Conservation (phyloP, 2,329 filamentous ascomycete genomes). For the Colletotrichum eremochloae region DNA sequence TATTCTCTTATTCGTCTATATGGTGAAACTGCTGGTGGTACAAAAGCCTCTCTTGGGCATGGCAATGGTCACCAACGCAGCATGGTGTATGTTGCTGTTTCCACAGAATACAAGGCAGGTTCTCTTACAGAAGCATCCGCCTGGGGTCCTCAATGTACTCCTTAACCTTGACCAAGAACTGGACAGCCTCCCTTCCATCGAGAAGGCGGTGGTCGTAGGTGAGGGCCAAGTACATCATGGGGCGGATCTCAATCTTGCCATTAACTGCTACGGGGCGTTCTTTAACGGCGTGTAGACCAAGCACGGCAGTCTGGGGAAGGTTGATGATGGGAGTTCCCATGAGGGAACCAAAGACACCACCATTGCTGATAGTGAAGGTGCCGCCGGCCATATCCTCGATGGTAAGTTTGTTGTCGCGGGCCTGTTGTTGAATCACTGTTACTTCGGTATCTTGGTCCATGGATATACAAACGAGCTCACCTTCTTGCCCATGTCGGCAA, state of each 20-base stretch:
- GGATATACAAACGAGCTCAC: conserved; percentile 59
- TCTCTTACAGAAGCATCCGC: conserved; percentile 80
- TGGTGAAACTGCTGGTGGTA: conserved; percentile 8
- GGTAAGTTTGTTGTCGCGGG: conserved; percentile 94
- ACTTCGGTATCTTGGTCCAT: neutral
- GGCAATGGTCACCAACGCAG: neutral
- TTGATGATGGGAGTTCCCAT: conserved; percentile 99
- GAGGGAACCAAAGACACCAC: conserved; percentile 95
- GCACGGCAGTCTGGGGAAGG: conserved; percentile 89
- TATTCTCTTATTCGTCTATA: conserved; percentile 6
- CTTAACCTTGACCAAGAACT: conserved; percentile 97
- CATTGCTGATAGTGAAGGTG: conserved; percentile 98
- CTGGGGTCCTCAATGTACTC: conserved; percentile 96
- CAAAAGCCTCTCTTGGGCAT: neutral
- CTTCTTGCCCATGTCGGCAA: conserved; percentile 97
- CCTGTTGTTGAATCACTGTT: conserved; percentile 62
- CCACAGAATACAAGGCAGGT: neutral
- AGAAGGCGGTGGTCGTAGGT: conserved; percentile 98
- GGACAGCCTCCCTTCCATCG: conserved; percentile 94
- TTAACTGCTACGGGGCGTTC: conserved; percentile 90
- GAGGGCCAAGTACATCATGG: conserved; percentile 99
- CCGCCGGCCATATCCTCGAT: conserved; percentile 99
- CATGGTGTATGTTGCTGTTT: conserved; percentile 13
- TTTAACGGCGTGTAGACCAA: conserved; percentile 97
- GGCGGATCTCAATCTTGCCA: conserved; percentile 93